These are phyloP conservation scores for Aspergillus uvarum DNA, from an alignment of 2,329 filamentous ascomycete species.

Conservation along the genomic window DNA sequence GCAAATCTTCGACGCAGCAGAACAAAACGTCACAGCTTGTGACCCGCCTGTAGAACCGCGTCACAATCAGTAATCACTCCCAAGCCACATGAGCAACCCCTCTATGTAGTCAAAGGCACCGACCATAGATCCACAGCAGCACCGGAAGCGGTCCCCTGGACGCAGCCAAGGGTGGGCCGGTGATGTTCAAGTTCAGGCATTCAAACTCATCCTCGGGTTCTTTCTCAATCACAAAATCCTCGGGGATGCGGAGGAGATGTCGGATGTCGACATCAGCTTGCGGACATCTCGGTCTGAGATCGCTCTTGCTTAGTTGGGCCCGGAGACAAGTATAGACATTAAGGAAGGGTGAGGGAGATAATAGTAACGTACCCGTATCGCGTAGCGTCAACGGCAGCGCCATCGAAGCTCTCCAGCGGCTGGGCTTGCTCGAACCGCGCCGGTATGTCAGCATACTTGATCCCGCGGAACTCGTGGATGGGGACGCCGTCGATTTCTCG, in stretches of 20 bases:
- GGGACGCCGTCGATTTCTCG: conserved; percentile 12
- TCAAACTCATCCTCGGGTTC: conserved; percentile 46
- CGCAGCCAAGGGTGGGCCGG: conserved; percentile 20
- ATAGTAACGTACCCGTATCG: conserved; percentile 28
- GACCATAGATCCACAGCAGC: conserved; percentile 49
- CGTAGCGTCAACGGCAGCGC: conserved; percentile 35
- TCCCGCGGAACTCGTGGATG: conserved; percentile 31
- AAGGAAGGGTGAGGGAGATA: too few relatives aligned
- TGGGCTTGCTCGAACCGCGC: conserved; percentile 32
- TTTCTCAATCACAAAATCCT: conserved; percentile 27
- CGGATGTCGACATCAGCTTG: conserved; percentile 44
- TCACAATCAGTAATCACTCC: neutral
- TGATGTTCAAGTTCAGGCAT: conserved; percentile 48
- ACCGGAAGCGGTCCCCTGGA: conserved; percentile 34
- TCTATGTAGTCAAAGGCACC: neutral
- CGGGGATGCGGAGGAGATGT: conserved; percentile 46
- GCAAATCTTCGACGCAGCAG: conserved; percentile 43
- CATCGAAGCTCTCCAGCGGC: conserved; percentile 25
- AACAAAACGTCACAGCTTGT: conserved; percentile 48
- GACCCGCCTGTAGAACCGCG: conserved; percentile 35
- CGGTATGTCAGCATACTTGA: conserved; percentile 33
- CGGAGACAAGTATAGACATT: too few relatives aligned
- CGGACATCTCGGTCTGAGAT: conserved; percentile 43
- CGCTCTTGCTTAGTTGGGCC: too few relatives aligned
- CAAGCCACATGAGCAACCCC: too few relatives aligned